These are phyloP conservation scores for Tetracentron sinense DNA, from an alignment of 164 flowering plant genomes.

Conservation along the genomic window DNA sequence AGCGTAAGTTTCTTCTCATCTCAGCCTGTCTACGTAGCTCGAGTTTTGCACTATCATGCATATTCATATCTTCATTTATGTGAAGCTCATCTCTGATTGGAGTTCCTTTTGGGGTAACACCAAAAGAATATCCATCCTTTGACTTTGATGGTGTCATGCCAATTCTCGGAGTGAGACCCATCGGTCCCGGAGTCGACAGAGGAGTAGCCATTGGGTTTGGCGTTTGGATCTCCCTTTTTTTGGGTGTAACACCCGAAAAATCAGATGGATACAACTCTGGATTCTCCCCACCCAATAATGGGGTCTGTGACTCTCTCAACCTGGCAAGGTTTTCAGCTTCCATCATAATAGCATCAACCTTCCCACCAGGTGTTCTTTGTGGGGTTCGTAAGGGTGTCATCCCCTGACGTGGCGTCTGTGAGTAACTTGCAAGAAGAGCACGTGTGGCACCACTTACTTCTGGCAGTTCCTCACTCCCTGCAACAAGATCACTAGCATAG, in stretches of 20 bases:
- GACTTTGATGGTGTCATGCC: conserved; percentile 88
- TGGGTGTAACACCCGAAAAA: conserved; percentile 97
- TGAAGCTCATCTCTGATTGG: conserved; percentile 91
- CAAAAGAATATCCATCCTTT: conserved; percentile 66
- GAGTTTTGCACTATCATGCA: conserved; percentile 64
- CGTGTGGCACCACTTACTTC: conserved; percentile 95
- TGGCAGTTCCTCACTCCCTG: conserved; percentile 58
- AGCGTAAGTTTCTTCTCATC: conserved; percentile 60
- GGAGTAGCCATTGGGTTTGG: conserved; percentile 92
- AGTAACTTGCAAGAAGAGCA: conserved; percentile 82
- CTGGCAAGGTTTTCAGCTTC: conserved; percentile 95
- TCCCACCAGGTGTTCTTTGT: conserved; percentile 90
- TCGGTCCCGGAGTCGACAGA: conserved; percentile 74
- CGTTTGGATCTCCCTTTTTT: conserved; percentile 76
- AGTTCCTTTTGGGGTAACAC: conserved; percentile 82
- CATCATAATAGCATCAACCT: conserved; percentile 98
- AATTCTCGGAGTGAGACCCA: conserved; percentile 73
- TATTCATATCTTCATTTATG: conserved; percentile 82
- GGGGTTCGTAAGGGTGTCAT: conserved; percentile 89
- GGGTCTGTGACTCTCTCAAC: conserved; percentile 91
- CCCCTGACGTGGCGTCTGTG: conserved; percentile 80
- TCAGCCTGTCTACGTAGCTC: conserved; percentile 76
- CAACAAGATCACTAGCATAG: conserved; percentile 80
- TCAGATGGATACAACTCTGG: conserved; percentile 97
- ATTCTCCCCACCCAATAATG: conserved; percentile 91